Evolutionary conservation across 106 monocot species (phyloP), one percentile per base, ranked within the genome.

Genomic region (Dioscorea dumetorum): DNA sequence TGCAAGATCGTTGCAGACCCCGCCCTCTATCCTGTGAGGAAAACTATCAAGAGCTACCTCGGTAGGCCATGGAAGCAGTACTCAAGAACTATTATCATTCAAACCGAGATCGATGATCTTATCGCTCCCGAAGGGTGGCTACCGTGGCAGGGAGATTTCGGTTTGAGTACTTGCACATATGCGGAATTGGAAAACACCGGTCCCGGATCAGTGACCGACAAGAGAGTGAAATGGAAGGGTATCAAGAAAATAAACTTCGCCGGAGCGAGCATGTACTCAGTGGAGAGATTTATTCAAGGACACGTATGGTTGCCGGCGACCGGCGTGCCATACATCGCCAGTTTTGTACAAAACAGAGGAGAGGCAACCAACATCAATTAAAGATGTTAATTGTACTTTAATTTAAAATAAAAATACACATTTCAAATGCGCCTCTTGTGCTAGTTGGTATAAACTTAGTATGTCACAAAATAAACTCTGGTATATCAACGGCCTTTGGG

Each of bases 41-140:
- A 12, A 22, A 66, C 49, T 63, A 31, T 51, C 9, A 69, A 49
- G 18, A 62, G 76, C 7, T 88, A 67, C 70, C 62, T 84, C 13
- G 84, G 80, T 16, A 57, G 84, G 34, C 84, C 84, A 12, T 84
- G 84, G 84, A 88, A 84, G 81, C 70, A 69, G 50, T 84, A 67
- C 81, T 88, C 88, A 4, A 64, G 88, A 62, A 84, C 88, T 0
- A 7, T 88, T 7, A 51, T 84, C 56, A 49, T 88, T 60, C 88
- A 88, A 64, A 71, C 79, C 1, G 24, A 79, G 48, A 70, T 88
- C 16, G 81, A 71, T 31, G 84, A 74, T 34, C 57, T 88, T 4
- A 82, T 88, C 59, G 9, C 57, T 54, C 71, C 79, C 4, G 32
- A 76, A 20, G 88, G 88, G 0, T 88, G 88, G 88, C 51, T 82